A percentile compares a stretch with the other conserved stretches of the same genome.
Evolutionary conservation across 192 early-diverging fungal genomes (phyloP).

Genomic region (Rhizophagus prolifer): DNA sequence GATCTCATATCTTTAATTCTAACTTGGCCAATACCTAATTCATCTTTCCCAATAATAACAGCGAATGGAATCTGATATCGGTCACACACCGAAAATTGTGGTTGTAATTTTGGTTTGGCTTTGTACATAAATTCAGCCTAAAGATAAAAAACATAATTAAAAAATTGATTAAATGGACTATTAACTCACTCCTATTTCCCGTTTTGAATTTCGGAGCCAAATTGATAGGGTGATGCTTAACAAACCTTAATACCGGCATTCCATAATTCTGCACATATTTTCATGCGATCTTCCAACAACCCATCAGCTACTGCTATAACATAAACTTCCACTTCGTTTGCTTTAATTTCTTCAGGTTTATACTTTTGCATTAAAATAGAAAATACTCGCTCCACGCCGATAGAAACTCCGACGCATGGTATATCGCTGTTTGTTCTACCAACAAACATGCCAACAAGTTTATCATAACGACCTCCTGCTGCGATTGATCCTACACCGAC

Average conservation of each 20-base stretch:
- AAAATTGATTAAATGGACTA: not conserved
- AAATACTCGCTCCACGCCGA: conserved; percentile 96
- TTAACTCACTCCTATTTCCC: no score
- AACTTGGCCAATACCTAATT: conserved; percentile 77
- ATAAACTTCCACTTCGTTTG: conserved; percentile 81
- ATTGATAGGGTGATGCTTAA: not conserved
- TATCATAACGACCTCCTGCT: conserved; percentile 96
- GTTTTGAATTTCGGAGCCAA: not conserved
- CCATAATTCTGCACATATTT: conserved; percentile 86
- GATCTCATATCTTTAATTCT: conserved; percentile 83
- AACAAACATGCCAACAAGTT: conserved; percentile 95
- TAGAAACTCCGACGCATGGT: conserved; percentile 93
- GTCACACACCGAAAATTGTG: conserved; percentile 80
- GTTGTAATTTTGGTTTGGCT: conserved; percentile 77
- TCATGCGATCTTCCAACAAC: conserved; percentile 86
- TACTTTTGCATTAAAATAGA: conserved; percentile 75
- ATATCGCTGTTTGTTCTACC: conserved; percentile 66
- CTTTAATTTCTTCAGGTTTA: conserved; percentile 61
- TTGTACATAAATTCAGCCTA: conserved; percentile 90
- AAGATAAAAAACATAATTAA: not conserved
- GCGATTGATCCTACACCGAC: conserved; percentile 94
- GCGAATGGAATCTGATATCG: conserved; percentile 86
- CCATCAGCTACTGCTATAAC: conserved; percentile 81
- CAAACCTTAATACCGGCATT: conserved; percentile 74
- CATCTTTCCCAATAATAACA: conserved; percentile 83